Evolutionary conservation across 2,329 filamentous ascomycete species (phyloP).

Genomic region (Xylariaceae sp.): DNA sequence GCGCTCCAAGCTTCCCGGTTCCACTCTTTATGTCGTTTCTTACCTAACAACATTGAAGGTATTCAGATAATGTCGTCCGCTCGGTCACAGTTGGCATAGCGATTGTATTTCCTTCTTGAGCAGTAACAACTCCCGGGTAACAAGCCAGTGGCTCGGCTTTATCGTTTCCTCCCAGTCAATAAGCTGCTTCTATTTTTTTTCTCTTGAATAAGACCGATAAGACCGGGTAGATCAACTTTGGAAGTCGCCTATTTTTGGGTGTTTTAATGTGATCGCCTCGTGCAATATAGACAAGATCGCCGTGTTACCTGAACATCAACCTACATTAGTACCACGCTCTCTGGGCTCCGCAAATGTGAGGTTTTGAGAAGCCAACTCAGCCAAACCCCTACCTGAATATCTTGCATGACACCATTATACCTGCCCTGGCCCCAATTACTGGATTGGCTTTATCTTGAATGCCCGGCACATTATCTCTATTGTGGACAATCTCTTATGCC

Average conservation of each 20-base stretch:
- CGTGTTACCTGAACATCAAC: not conserved
- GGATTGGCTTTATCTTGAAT: not conserved
- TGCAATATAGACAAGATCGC: constrained; percentile 13
- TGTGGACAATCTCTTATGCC: constrained; percentile 1
- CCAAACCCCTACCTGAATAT: not conserved
- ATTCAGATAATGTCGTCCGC: not conserved
- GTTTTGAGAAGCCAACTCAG: not conserved
- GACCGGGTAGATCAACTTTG: constrained; percentile 5
- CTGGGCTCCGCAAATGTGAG: constrained; percentile 7
- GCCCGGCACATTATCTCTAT: not conserved
- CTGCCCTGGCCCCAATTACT: not conserved
- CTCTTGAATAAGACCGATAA: not conserved
- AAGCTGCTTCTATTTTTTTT: too few relatives aligned
- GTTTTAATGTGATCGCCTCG: not conserved
- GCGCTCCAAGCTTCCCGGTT: not conserved
- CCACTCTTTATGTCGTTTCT: not conserved
- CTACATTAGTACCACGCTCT: not conserved
- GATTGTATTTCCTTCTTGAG: not conserved
- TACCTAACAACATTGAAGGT: not conserved
- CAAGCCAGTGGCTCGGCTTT: too few relatives aligned
- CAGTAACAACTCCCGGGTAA: too few relatives aligned
- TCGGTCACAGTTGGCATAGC: constrained; percentile 6
- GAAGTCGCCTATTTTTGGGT: not conserved
- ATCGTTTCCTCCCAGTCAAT: too few relatives aligned
- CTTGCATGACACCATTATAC: not conserved